Evolutionary conservation across 1,284 basidiomycete genomes (phyloP).

Genomic region (Ustilago tritici): DNA sequence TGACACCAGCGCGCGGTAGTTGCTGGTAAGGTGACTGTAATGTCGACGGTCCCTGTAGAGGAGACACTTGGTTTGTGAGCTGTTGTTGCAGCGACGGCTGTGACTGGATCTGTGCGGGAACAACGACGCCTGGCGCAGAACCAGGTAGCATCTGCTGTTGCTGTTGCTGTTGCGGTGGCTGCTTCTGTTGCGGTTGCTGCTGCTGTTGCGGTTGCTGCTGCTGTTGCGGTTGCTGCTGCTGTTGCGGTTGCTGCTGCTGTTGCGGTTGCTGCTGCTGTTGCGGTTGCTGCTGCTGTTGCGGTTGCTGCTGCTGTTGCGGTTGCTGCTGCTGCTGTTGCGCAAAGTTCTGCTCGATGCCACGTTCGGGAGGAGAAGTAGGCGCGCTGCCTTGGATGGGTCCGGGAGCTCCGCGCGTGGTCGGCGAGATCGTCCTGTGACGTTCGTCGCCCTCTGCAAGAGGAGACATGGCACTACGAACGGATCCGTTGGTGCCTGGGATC

Average conservation of each 20-base stretch:
- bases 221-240: constrained; percentile 19
- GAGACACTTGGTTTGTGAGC: constrained; percentile 3
- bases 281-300: constrained; percentile 14
- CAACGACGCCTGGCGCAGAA: constrained; percentile 1
- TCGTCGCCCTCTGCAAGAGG: constrained; percentile 44
- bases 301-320: constrained; percentile 26
- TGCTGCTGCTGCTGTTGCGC: constrained; percentile 21
- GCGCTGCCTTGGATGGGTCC: constrained; percentile 19
- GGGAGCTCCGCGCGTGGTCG: constrained; percentile 23
- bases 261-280: constrained; percentile 19
- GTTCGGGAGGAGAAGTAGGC: constrained; percentile 25
- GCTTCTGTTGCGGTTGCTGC: constrained; percentile 14
- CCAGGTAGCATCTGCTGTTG: constrained; percentile 19
- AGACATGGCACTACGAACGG: constrained; percentile 44
- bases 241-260: constrained; percentile 22
- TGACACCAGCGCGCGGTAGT: constrained; percentile 6
- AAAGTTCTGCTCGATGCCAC: constrained; percentile 18
- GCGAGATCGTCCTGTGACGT: constrained; percentile 48
- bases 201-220: constrained; percentile 18
- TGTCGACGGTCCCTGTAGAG: constrained; percentile 1
- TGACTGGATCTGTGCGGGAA: constrained; percentile 14
- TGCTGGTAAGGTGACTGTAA: constrained; percentile 30
- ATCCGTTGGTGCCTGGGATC: constrained; percentile 24
- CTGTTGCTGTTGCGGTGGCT: constrained; percentile 19
- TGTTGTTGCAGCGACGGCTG: constrained; percentile 15